phyloP scores from a whole-genome alignment of 1,284 basidiomycete species.

The Peniophora sp. region DNA sequence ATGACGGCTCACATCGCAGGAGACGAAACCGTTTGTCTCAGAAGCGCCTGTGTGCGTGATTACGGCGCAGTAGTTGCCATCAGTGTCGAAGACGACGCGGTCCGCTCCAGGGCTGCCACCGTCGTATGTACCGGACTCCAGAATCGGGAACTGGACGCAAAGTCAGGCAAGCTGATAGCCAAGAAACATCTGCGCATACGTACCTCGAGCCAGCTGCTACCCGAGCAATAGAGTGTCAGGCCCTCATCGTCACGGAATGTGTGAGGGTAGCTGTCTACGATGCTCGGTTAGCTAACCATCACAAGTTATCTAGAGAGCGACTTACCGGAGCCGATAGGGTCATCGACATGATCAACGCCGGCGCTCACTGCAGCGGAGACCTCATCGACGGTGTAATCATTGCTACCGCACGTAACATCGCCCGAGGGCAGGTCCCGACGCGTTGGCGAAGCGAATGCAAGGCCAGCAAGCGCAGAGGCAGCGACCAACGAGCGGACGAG shows the following conservation, averaged over 20 bases:
- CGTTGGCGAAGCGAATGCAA: constrained; percentile 4
- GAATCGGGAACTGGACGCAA: no score
- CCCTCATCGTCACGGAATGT: neutral
- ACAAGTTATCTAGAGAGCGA: no score
- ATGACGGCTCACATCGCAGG: constrained; percentile 1
- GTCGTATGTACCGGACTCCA: constrained; percentile 11
- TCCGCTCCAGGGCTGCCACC: constrained; percentile 19
- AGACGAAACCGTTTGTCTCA: constrained; percentile 19
- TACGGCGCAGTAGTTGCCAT: constrained; percentile 22
- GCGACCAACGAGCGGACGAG: no score
- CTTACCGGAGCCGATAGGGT: constrained; percentile 14
- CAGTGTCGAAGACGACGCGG: constrained; percentile 19
- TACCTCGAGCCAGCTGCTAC: no score
- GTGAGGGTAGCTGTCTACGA: constrained; percentile 13
- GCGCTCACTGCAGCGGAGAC: constrained; percentile 18
- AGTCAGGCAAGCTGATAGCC: no score
- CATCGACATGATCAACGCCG: constrained; percentile 13
- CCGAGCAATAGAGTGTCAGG: no score
- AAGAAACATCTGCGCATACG: no score
- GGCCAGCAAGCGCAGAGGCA: no score
- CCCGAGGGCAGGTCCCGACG: constrained; percentile 16
- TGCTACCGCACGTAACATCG: constrained; percentile 20
- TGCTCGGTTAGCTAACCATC: neutral
- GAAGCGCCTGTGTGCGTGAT: constrained; percentile 24
- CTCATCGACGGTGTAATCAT: constrained; percentile 15